phyloP scores from a whole-genome alignment of 2,329 filamentous ascomycete species.

The Aspergillus eucalypticola region DNA sequence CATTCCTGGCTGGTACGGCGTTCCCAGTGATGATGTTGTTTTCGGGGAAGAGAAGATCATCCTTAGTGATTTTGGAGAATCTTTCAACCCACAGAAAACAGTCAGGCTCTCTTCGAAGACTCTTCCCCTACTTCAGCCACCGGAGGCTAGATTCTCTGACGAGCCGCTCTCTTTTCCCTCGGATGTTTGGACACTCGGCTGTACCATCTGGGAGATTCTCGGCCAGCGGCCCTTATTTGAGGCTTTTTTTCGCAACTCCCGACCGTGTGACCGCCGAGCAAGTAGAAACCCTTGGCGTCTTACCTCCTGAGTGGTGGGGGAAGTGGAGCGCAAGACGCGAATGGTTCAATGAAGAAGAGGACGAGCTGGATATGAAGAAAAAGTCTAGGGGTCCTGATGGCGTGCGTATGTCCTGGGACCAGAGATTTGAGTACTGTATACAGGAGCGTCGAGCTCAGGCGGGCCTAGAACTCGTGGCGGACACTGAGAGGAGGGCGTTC shows the following conservation, averaged over 20 bases:
- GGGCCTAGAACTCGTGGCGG: slow-evolving; percentile 16
- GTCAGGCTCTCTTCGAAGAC: slow-evolving; percentile 23
- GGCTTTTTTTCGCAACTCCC: slow-evolving; percentile 27
- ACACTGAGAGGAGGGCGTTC: slow-evolving; percentile 25
- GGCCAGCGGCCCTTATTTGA: slow-evolving; percentile 32
- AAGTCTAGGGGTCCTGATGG: slow-evolving; percentile 5
- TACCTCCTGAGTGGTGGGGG: slow-evolving; percentile 31
- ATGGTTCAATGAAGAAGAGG: slow-evolving; percentile 25
- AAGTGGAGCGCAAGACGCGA: not conserved
- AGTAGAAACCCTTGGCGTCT: slow-evolving; percentile 33
- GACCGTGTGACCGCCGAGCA: slow-evolving; percentile 35
- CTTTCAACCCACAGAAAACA: not conserved
- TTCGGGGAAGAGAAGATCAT: not conserved
- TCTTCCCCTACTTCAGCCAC: slow-evolving; percentile 31
- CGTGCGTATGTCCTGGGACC: slow-evolving; percentile 14
- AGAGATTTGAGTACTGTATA: slow-evolving; percentile 23
- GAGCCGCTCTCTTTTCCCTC: slow-evolving; percentile 37
- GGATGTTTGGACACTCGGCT: slow-evolving; percentile 46
- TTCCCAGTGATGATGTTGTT: not conserved
- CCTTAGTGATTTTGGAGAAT: not conserved
- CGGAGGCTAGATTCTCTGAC: slow-evolving; percentile 37
- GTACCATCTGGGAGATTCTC: slow-evolving; percentile 40
- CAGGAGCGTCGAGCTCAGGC: slow-evolving; percentile 27
- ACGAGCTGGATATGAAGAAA: slow-evolving; percentile 4
- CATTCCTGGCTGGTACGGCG: not conserved